phyloP scores from a whole-genome alignment of 164 flowering plant species.

The Protea cynaroides region DNA sequence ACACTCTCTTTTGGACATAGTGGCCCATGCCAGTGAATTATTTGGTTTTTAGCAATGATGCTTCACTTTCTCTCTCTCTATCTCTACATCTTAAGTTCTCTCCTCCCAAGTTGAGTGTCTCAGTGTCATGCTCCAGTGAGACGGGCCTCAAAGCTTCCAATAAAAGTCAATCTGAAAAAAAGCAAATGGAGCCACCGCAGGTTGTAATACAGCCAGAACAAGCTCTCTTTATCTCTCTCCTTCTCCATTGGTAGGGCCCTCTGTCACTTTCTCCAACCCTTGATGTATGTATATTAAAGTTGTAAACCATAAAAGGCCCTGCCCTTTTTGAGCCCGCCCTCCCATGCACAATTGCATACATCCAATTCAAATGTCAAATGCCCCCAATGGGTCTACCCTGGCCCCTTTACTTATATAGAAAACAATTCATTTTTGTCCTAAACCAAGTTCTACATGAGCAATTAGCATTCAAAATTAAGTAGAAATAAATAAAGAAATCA shows the following conservation, averaged over 20 bases:
- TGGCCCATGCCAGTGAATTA: neutral
- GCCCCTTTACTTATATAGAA: too few relatives aligned
- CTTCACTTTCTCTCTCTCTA: neutral
- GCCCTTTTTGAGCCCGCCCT: too few relatives aligned
- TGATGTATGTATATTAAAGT: too few relatives aligned
- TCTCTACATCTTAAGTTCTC: too few relatives aligned
- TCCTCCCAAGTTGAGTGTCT: neutral
- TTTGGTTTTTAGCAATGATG: neutral
- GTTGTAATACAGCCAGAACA: too few relatives aligned
- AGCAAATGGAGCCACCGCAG: too few relatives aligned
- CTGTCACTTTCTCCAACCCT: neutral
- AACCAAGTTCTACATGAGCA: neutral
- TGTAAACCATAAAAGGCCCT: conserved; percentile 2
- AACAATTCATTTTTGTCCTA: neutral
- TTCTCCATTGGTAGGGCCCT: neutral
- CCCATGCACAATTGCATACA: too few relatives aligned
- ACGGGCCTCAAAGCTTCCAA: conserved; percentile 1
- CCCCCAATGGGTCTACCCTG: too few relatives aligned
- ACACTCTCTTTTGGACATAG: neutral
- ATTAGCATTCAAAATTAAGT: too few relatives aligned
- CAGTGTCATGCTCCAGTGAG: neutral
- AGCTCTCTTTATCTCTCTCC: too few relatives aligned
- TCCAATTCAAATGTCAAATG: too few relatives aligned
- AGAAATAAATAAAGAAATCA: too few relatives aligned
- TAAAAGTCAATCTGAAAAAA: neutral